These are phyloP conservation scores for Castanopsis chinensis DNA, from an alignment of 306 rosid species.

Conservation along the genomic window DNA sequence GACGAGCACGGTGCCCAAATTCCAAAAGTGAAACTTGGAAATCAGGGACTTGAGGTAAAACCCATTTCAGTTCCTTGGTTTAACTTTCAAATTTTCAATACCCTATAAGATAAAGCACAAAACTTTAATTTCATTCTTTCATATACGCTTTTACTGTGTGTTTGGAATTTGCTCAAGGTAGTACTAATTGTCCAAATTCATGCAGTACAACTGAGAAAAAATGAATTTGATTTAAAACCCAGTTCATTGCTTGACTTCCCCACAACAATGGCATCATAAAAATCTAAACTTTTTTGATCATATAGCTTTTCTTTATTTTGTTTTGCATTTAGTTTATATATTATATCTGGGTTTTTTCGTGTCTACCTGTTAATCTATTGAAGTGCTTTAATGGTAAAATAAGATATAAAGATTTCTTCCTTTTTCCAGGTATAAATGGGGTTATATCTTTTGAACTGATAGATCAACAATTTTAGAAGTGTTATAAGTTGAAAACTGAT, in stretches of 20 bases:
- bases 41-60: slow-evolving; percentile 47
- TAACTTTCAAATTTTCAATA: neutral
- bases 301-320: neutral
- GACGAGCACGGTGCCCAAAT: slow-evolving; percentile 13
- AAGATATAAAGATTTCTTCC: neutral
- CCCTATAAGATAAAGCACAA: neutral
- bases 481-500: neutral
- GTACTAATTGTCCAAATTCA: slow-evolving; percentile 6
- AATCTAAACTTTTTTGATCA: neutral
- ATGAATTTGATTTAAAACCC: slow-evolving; percentile 21
- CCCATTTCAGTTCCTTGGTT: neutral
- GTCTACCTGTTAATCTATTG: neutral
- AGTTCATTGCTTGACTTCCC: neutral
- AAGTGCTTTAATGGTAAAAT: neutral
- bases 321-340: neutral
- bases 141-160: neutral
- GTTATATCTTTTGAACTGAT: neutral
- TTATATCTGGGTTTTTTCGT: neutral
- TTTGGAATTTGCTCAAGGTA: neutral
- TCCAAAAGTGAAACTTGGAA: slow-evolving; percentile 50
- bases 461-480: neutral
- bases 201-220: slow-evolving; percentile 29
- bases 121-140: neutral
- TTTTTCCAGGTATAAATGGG: neutral
- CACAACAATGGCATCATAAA: neutral